Conservation (phyloP, 2,329 filamentous ascomycete genomes). For the Neophaeococcomyces mojaviensis region DNA sequence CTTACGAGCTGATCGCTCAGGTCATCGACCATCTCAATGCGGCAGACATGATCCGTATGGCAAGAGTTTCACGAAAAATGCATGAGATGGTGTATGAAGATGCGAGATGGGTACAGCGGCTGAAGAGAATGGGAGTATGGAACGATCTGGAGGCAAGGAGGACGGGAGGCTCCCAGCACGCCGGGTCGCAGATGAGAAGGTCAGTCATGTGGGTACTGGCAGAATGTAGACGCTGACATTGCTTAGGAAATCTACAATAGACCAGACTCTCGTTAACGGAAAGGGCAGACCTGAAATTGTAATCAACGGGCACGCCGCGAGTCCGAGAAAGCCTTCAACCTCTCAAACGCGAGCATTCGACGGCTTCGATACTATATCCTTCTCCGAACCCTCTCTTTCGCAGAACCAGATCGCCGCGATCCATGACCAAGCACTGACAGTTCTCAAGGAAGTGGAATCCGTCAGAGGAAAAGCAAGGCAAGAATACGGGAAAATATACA, state of each 20-base stretch:
- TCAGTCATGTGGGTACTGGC: background rate
- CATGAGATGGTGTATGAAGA: conserved; percentile 99
- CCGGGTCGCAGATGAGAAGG: background rate
- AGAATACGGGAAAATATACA: conserved; percentile 86
- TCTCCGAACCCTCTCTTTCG: conserved; percentile 8
- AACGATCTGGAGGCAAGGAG: conserved; percentile 78
- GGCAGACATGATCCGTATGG: conserved; percentile 75
- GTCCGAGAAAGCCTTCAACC: background rate
- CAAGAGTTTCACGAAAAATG: conserved; percentile 74
- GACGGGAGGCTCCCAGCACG: conserved; percentile 11
- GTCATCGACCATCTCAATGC: conserved; percentile 87
- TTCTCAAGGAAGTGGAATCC: conserved; percentile 65
- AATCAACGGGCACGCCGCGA: conserved; percentile 11
- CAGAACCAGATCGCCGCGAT: background rate
- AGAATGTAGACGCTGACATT: no score
- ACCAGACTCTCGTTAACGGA: conserved; percentile 19
- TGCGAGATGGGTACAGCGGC: conserved; percentile 79
- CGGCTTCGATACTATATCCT: conserved; percentile 15
- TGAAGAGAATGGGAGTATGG: conserved; percentile 87
- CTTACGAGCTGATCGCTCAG: conserved; percentile 76
- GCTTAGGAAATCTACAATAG: conserved; percentile 18
- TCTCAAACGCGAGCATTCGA: conserved; percentile 4
- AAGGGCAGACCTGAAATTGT: conserved; percentile 22
- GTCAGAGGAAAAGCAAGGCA: conserved; percentile 76
- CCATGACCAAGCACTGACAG: conserved; percentile 53